Conservation (phyloP, 768 basidiomycete species). For the Pisolithus tinctorius region DNA sequence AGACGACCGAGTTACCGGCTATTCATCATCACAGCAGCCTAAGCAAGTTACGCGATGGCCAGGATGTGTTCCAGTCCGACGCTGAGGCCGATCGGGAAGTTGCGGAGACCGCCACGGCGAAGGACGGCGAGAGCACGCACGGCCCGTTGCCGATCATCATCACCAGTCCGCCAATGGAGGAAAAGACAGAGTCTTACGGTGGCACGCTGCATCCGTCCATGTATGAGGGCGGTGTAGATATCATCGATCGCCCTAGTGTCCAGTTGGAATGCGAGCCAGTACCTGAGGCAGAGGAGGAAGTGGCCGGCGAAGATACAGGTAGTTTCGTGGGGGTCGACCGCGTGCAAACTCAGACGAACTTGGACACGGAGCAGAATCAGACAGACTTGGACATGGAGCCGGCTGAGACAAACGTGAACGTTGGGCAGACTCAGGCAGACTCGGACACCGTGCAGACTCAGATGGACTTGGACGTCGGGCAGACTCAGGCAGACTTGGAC, state of each 20-base stretch:
- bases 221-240: background rate
- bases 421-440: too few relatives aligned
- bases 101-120: background rate
- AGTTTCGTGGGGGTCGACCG: background rate
- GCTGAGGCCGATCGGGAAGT: background rate
- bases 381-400: background rate
- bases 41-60: background rate
- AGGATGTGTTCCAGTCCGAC: background rate
- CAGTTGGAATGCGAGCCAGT: background rate
- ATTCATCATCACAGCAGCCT: background rate
- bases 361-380: too few relatives aligned
- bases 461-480: too few relatives aligned
- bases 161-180: background rate
- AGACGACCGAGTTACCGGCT: background rate
- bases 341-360: slow-evolving; percentile 7
- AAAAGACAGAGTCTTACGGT: background rate
- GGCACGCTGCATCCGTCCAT: background rate
- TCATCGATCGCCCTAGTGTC: background rate
- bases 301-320: background rate
- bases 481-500: too few relatives aligned
- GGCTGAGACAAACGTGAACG: too few relatives aligned
- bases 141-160: background rate
- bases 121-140: background rate
- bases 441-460: too few relatives aligned
- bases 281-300: background rate